These are phyloP conservation scores for Gracilaria gracilis DNA, from an alignment of 23 red algal genomes.

Conservation along the genomic window DNA sequence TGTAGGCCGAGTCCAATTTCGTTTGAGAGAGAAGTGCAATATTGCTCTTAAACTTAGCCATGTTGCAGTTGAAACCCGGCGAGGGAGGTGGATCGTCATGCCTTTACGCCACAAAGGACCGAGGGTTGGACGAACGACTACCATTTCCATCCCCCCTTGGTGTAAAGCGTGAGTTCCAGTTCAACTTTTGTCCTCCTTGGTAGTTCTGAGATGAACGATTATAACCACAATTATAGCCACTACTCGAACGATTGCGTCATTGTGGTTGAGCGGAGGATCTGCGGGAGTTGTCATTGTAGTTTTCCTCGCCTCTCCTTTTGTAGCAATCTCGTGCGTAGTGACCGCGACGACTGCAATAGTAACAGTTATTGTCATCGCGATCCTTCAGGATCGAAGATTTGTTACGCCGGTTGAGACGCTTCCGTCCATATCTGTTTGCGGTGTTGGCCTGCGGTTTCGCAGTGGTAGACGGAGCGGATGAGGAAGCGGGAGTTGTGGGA, in stretches of 20 bases:
- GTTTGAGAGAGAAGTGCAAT: too few species aligned
- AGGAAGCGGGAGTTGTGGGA: not conserved
- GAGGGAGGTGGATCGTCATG: too few species aligned
- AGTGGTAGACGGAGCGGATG: not conserved
- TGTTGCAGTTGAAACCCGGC: too few species aligned
- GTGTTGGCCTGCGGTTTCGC: constrained; percentile 1
- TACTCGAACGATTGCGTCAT: not conserved
- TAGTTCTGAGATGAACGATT: too few species aligned
- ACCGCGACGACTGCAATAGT: constrained; percentile 1
- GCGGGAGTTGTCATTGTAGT: not conserved
- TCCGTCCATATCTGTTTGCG: not conserved
- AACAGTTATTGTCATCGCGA: constrained; percentile 15
- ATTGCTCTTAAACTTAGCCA: too few species aligned
- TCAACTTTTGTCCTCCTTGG: not conserved
- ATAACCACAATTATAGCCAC: not conserved
- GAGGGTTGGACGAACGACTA: too few species aligned
- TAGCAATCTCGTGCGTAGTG: constrained; percentile 6
- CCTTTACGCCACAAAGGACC: too few species aligned
- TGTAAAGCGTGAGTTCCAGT: constrained; percentile 3
- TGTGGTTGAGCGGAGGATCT: not conserved
- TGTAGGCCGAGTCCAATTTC: too few species aligned
- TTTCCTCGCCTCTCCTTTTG: too few species aligned
- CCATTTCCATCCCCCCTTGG: too few species aligned
- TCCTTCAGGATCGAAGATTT: too few species aligned
- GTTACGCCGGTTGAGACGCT: not conserved